Evolutionary conservation across 352 stramenopile genomes (phyloP).

Genomic region (Globisporangium apiculatum): DNA sequence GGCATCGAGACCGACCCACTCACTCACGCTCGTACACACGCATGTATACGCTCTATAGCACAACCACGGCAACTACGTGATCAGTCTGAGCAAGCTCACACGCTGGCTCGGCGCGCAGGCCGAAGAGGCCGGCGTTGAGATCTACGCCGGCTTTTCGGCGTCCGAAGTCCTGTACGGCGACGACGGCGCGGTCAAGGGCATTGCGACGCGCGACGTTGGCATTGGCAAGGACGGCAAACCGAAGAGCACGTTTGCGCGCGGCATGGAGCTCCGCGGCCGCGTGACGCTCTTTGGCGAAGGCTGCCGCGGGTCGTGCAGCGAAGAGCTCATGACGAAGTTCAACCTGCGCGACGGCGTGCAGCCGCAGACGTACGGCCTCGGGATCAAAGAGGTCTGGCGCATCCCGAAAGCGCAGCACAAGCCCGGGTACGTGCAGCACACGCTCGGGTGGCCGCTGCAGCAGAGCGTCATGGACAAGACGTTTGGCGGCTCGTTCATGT

Average conservation of each 20-base stretch:
- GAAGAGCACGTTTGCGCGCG: slow-evolving; percentile 96
- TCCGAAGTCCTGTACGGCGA: slow-evolving; percentile 87
- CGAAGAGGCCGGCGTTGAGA: slow-evolving; percentile 98
- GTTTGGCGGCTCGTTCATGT: slow-evolving; percentile 98
- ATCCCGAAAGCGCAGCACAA: slow-evolving; percentile 92
- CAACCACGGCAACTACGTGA: slow-evolving; percentile 99
- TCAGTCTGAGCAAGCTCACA: slow-evolving; percentile 94
- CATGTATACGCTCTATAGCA: slow-evolving; percentile 45
- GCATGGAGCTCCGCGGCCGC: slow-evolving; percentile 95
- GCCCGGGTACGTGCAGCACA: slow-evolving; percentile 96
- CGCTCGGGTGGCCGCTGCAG: slow-evolving; percentile 96
- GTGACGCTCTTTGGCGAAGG: slow-evolving; percentile 98
- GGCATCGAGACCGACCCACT: not conserved
- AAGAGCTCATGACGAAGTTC: slow-evolving; percentile 96
- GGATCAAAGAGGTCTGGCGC: slow-evolving; percentile 98
- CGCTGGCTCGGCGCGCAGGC: slow-evolving; percentile 95
- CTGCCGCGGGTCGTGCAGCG: slow-evolving; percentile 94
- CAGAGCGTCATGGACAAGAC: slow-evolving; percentile 88
- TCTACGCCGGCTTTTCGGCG: slow-evolving; percentile 98
- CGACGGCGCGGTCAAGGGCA: slow-evolving; percentile 84
- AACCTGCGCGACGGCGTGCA: slow-evolving; percentile 88
- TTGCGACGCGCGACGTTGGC: slow-evolving; percentile 98
- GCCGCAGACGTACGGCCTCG: slow-evolving; percentile 97
- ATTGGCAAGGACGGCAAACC: slow-evolving; percentile 94
- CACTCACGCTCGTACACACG: not conserved